Base-by-base conservation (phyloP, 805 yeast genomes). In the Spathaspora gorwiae region DNA sequence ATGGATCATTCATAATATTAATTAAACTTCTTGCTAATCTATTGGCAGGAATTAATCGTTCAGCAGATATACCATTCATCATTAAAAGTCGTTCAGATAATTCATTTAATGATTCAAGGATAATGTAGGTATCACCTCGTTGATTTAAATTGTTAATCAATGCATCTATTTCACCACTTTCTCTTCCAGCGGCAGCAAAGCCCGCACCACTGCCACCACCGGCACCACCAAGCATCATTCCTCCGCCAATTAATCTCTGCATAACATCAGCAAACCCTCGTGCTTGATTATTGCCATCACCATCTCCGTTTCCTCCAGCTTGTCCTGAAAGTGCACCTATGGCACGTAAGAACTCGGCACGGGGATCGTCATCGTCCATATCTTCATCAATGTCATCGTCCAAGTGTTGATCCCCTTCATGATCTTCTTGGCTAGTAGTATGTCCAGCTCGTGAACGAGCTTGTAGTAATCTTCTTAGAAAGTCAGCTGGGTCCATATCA, bases 51-150 rank as follows among this genome's bases (percentile, higher is more conserved):
- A 90, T 66, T 2, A 71, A 61, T 27, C 89, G 64, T 46, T 84
- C 90, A 0, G 84, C 81, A 4, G 79, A 62, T 14, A 81, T 55
- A 5, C 76, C 79, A 47, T 82, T 81, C 79, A 82, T 79, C 90
- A 86, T 82, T 43, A 87, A 65, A 8, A 87, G 56, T 40, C 78
- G 64, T 50, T 81, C 87, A 26, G 84, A 76, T 15, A 87, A 60
- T 55, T 84, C 87, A 50, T 76, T 81, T 42, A 86, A 62, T 2
- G 83, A 76, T 55, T 84, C 90, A 54, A 83, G 59, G 1, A 85
- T 72, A 14, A 82, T 50, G 54, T 71, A 84, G 0, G 88, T 74
- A 54, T 84, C 87, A 1, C 76, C 81, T 11, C 75, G 65, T 38
- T 66, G 70, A 32, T 59, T 59, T 33, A 78, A 56, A 34, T 68